phyloP scores from a whole-genome alignment of 2,329 filamentous ascomycete species.

The Sclerotinia borealis region DNA sequence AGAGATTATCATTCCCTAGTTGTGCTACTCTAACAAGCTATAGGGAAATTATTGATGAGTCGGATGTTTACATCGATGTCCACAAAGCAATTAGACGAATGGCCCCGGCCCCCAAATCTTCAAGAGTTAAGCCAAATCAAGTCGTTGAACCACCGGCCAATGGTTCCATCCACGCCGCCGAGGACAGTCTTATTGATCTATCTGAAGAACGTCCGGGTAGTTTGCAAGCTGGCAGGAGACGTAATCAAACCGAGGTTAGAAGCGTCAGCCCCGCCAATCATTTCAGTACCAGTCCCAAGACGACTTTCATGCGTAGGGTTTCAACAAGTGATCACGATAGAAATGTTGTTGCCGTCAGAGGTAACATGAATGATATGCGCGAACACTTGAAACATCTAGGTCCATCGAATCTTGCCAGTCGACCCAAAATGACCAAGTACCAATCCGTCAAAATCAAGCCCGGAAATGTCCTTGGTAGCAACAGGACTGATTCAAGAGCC shows the following conservation, averaged over 20 bases:
- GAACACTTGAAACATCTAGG: slow-evolving; percentile 60
- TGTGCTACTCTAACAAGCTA: slow-evolving; percentile 22
- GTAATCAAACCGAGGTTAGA: slow-evolving; percentile 14
- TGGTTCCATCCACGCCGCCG: slow-evolving; percentile 28
- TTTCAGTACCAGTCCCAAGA: slow-evolving; percentile 33
- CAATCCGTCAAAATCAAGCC: slow-evolving; percentile 63
- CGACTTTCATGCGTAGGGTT: slow-evolving; percentile 53
- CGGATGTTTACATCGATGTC: slow-evolving; percentile 95
- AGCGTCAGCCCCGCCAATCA: slow-evolving; percentile 16
- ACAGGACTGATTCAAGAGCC: slow-evolving; percentile 26
- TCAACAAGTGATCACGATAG: slow-evolving; percentile 49
- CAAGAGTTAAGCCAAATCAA: slow-evolving; percentile 52
- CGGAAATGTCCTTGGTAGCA: slow-evolving; percentile 22
- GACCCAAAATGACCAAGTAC: slow-evolving; percentile 55
- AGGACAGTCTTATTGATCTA: slow-evolving; percentile 39
- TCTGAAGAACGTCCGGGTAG: slow-evolving; percentile 33
- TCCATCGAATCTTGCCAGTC: slow-evolving; percentile 60
- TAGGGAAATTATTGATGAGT: slow-evolving; percentile 97
- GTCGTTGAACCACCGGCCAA: slow-evolving; percentile 43
- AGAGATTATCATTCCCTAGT: not conserved
- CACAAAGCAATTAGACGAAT: slow-evolving; percentile 89
- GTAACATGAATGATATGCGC: slow-evolving; percentile 56
- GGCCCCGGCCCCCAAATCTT: slow-evolving; percentile 54
- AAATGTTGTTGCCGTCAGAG: slow-evolving; percentile 49
- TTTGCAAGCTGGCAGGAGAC: slow-evolving; percentile 17